phyloP scores from a whole-genome alignment of 805 yeast genomes.

The Monosporozyma unispora region DNA sequence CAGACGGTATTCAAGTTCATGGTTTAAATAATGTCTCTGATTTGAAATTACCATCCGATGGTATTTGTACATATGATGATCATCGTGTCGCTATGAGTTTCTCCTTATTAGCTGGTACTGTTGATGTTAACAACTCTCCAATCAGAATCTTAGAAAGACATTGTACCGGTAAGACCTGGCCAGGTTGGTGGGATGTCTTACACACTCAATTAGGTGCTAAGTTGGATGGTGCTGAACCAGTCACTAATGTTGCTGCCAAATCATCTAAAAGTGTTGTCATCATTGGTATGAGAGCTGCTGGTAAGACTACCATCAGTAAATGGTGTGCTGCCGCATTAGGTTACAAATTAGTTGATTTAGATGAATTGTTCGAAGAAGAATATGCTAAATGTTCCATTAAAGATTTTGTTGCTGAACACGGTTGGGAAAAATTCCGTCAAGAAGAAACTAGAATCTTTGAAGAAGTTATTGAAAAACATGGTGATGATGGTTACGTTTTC shows the following conservation, averaged over 20 bases:
- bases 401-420: slow-evolving; percentile 49
- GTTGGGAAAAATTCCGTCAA: slow-evolving; percentile 84
- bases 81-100: slow-evolving; percentile 98
- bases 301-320: slow-evolving; percentile 77
- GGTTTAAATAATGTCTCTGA: slow-evolving; percentile 46
- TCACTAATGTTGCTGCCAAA: slow-evolving; percentile 3
- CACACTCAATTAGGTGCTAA: slow-evolving; percentile 55
- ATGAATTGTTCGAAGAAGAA: slow-evolving; percentile 54
- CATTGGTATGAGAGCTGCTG: slow-evolving; percentile 98
- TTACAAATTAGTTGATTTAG: slow-evolving; percentile 66
- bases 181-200: slow-evolving; percentile 98
- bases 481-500: slow-evolving; percentile 51
- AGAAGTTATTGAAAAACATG: slow-evolving; percentile 32
- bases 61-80: slow-evolving; percentile 79
- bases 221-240: slow-evolving; percentile 64
- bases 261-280: slow-evolving; percentile 48
- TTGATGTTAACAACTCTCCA: slow-evolving; percentile 34
- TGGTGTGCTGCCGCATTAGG: slow-evolving; percentile 69
- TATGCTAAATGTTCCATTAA: slow-evolving; percentile 41
- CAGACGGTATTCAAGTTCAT: slow-evolving; percentile 83
- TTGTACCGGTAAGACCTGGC: slow-evolving; percentile 98
- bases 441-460: slow-evolving; percentile 52
- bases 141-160: slow-evolving; percentile 76
- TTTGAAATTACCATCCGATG: slow-evolving; percentile 52
- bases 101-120: slow-evolving; percentile 74